These are phyloP conservation scores for Borovskyia barvae DNA, from an alignment of 208 protist species.

Conservation along the genomic window DNA sequence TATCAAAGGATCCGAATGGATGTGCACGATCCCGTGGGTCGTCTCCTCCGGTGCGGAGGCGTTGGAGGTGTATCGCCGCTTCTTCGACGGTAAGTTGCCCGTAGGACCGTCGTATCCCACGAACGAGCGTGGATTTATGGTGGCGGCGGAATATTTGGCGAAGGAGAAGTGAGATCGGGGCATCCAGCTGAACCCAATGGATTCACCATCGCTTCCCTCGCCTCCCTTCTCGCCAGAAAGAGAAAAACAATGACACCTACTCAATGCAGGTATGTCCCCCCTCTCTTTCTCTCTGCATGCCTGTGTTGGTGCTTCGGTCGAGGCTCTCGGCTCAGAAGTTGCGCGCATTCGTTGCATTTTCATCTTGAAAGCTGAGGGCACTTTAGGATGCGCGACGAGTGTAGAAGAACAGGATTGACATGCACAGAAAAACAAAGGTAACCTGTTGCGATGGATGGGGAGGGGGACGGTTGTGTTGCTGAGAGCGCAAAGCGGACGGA, in stretches of 20 bases:
- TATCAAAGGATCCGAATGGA: conserved; percentile 92
- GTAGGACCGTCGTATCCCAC: conserved; percentile 63
- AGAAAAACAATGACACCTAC: background rate
- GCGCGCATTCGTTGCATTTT: too few species aligned
- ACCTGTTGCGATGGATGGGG: too few species aligned
- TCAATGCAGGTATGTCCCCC: background rate
- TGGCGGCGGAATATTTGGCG: conserved; percentile 70
- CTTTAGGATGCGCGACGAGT: too few species aligned
- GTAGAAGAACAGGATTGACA: too few species aligned
- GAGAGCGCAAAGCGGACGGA: too few species aligned
- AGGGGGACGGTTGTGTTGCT: too few species aligned
- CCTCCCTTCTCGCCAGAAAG: background rate
- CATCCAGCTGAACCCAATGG: too few species aligned
- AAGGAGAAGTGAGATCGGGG: conserved; percentile 20
- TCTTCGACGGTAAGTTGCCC: conserved; percentile 77
- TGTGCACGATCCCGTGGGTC: conserved; percentile 89
- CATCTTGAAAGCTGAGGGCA: too few species aligned
- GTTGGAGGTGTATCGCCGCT: conserved; percentile 83
- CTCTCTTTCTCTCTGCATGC: background rate
- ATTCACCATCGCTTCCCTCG: background rate
- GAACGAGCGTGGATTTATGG: conserved; percentile 86
- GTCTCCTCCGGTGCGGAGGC: conserved; percentile 82
- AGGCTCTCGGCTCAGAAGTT: too few species aligned
- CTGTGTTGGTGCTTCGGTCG: too few species aligned
- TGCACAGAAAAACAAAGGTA: too few species aligned